Base-by-base conservation (phyloP, 805 yeast genomes). In the Starmerella scarabaei region DNA sequence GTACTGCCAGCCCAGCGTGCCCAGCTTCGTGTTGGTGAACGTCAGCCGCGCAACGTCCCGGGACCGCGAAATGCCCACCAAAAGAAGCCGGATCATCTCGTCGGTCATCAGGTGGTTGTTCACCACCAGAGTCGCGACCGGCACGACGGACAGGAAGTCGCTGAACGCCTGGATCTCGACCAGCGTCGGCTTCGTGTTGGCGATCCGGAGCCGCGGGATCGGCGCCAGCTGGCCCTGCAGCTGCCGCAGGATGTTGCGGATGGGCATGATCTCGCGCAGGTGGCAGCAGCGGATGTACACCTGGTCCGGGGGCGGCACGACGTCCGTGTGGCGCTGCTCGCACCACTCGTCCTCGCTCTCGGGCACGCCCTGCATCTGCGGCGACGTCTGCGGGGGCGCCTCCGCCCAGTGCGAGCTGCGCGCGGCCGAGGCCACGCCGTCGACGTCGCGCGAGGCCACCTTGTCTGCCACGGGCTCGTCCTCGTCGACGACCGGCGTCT, bases 201-300 rank as follows among this genome's bases (percentile, higher is more conserved):
- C 64, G 43, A 88, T 64, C 52, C 79, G 83, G 42, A 86, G 57
- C 3, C 72, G 56, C 5, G 82, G 75, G 19, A 86, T 58, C 3
- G 94, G 93, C 1, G 81, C 76, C 34, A 77, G 69, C 21, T 84
- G 75, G 18, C 80, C 83, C 53, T 75, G 76, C 45, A 86, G 68
- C 55, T 83, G 94, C 53, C 80, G 79, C 50, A 82, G 55, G 5
- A 88, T 84, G 2, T 93, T 88, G 3, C 94, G 88, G 36, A 86
- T 86, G 2, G 97, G 96, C 45, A 86, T 59, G 42, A 86, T 86
- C 53, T 86, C 96, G 40, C 96, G 67, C 43, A 86, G 64, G 58
- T 86, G 96, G 57, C 96, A 86, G 58, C 96, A 88, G 48, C 96
- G 66, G 1, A 95, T 83, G 60, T 86, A 86, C 53, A 88, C 67